phyloP scores from a whole-genome alignment of 768 basidiomycete genomes.

The Pleurotus salmoneostramineus region DNA sequence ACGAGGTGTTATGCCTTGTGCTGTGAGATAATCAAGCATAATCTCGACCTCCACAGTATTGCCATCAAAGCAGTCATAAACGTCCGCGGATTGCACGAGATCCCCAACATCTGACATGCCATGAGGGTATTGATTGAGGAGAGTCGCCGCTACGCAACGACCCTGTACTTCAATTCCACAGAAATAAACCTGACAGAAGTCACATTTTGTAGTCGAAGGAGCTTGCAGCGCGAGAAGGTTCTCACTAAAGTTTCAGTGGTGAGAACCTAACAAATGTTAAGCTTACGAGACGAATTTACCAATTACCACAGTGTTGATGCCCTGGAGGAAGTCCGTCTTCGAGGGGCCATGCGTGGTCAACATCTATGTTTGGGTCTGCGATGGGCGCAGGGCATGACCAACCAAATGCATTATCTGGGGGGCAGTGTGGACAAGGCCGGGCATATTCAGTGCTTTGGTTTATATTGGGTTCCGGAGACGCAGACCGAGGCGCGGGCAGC shows the following conservation, averaged over 20 bases:
- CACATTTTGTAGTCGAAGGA: conserved; percentile 78
- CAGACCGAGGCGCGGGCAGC: conserved; percentile 74
- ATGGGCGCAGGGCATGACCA: conserved; percentile 84
- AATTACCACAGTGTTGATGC: conserved; percentile 79
- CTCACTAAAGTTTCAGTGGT: conserved; percentile 42
- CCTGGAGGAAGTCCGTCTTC: conserved; percentile 80
- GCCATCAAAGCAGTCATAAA: conserved; percentile 78
- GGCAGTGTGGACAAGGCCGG: conserved; percentile 80
- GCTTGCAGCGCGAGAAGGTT: conserved; percentile 69
- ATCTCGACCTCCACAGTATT: conserved; percentile 82
- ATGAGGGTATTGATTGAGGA: conserved; percentile 64
- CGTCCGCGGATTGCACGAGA: conserved; percentile 68
- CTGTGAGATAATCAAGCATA: conserved; percentile 75
- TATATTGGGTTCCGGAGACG: conserved; percentile 72
- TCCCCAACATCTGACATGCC: conserved; percentile 67
- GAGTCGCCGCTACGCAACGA: conserved; percentile 60
- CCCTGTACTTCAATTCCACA: conserved; percentile 78
- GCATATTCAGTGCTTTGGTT: conserved; percentile 61
- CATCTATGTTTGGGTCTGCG: conserved; percentile 62
- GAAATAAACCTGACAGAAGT: conserved; percentile 78
- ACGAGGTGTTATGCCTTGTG: conserved; percentile 56
- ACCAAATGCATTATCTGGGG: conserved; percentile 63
- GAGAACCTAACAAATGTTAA: background rate
- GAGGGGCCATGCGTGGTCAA: conserved; percentile 71
- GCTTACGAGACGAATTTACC: conserved; percentile 37